phyloP scores from a whole-genome alignment of 2,329 filamentous ascomycete species.

The Alternaria rosae region DNA sequence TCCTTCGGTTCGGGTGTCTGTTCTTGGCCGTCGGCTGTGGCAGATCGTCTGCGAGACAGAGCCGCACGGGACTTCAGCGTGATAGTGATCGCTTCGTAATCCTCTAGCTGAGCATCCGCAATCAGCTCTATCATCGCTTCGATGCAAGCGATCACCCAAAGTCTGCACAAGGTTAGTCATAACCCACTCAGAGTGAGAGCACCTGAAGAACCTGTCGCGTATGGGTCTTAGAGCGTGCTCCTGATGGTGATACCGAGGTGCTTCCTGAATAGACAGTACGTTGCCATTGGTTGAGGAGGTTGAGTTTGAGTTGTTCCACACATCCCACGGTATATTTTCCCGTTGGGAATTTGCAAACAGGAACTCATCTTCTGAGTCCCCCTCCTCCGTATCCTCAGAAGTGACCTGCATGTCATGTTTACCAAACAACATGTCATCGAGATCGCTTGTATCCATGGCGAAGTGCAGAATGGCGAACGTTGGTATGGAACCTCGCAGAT shows the following conservation, averaged over 20 bases:
- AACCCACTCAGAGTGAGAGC: neutral
- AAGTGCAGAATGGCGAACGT: neutral
- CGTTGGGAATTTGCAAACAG: slow-evolving; percentile 22
- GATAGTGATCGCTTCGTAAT: slow-evolving; percentile 57
- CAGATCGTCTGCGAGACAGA: slow-evolving; percentile 27
- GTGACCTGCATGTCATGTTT: slow-evolving; percentile 23
- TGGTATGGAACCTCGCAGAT: neutral
- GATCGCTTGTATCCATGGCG: slow-evolving; percentile 30
- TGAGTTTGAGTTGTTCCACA: neutral
- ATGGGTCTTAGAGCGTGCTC: neutral
- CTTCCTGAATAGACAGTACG: neutral
- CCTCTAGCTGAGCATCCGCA: slow-evolving; percentile 60
- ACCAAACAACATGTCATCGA: slow-evolving; percentile 45
- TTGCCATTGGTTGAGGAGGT: neutral
- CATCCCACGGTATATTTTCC: slow-evolving; percentile 13
- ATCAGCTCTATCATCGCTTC: slow-evolving; percentile 64
- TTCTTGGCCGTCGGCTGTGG: slow-evolving; percentile 1
- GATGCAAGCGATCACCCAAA: slow-evolving; percentile 60
- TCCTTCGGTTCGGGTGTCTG: slow-evolving; percentile 22
- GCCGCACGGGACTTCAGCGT: slow-evolving; percentile 53
- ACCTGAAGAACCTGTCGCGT: slow-evolving; percentile 22
- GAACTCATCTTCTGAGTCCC: slow-evolving; percentile 33
- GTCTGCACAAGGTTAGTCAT: slow-evolving; percentile 24
- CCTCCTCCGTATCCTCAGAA: slow-evolving; percentile 17
- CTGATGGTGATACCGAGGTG: neutral